phyloP scores from a whole-genome alignment of 2,329 filamentous ascomycete species.

The Erysiphe pulchra region DNA sequence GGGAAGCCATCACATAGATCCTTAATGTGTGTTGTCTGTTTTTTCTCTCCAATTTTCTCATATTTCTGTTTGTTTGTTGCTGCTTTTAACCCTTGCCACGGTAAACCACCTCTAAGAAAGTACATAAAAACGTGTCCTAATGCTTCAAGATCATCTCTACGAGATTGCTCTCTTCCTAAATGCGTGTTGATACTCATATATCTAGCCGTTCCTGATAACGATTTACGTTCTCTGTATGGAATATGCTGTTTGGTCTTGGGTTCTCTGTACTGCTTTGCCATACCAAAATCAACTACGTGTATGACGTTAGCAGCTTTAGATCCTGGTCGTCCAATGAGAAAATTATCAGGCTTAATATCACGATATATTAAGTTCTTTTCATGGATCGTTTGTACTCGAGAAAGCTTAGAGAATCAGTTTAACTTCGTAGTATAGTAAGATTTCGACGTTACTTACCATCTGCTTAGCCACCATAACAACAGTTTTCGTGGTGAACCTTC shows the following conservation, averaged over 20 bases:
- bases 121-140: conserved; percentile 53
- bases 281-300: conserved; percentile 95
- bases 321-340: conserved; percentile 76
- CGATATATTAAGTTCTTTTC: conserved; percentile 98
- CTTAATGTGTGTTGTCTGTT: conserved; percentile 92
- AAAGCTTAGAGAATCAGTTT: conserved; percentile 29
- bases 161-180: conserved; percentile 82
- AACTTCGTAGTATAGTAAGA: neutral
- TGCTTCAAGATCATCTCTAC: conserved; percentile 86
- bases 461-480: conserved; percentile 99
- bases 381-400: conserved; percentile 77
- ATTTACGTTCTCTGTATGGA: conserved; percentile 89
- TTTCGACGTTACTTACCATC: conserved; percentile 45
- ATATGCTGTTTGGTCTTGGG: conserved; percentile 99
- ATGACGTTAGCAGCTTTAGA: conserved; percentile 95
- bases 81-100: conserved; percentile 50
- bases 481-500: conserved; percentile 88
- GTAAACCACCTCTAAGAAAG: conserved; percentile 43
- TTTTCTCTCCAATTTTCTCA: conserved; percentile 99
- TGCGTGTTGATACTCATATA: conserved; percentile 99
- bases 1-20: conserved; percentile 92
- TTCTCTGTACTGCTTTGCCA: conserved; percentile 98
- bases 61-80: conserved; percentile 88
- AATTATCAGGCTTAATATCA: conserved; percentile 99
- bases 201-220: conserved; percentile 79